Base-by-base conservation (phyloP, 768 basidiomycete species). In the Coprinopsis sp. region DNA sequence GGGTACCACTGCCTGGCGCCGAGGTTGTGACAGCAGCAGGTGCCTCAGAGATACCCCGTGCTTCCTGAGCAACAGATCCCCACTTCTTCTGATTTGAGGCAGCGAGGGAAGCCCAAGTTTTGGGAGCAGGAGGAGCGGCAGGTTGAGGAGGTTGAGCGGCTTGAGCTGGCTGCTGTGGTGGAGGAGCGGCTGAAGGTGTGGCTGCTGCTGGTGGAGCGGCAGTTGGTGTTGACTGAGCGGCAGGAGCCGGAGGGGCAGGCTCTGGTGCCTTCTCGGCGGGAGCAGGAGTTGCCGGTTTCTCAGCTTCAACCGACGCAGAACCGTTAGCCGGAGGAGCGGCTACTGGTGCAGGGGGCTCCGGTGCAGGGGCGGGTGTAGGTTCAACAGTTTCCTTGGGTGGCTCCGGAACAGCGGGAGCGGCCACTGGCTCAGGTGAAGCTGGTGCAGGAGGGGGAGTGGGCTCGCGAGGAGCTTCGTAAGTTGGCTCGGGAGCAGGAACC, bases 31-130 rank as follows among this genome's bases (percentile, higher is more conserved):
- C n/a, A n/a, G n/a, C n/a, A 23, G 71, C 66, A 45, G 67, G 69
- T 6, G 65, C 81, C 58, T 90, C 85, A 4, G 82, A 81, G n/a
- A 81, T 76, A 24, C 87, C 89, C 48, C 84, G 82, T 2, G 80
- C 78, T 47, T 91, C 86, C 47, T 79, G 78, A 1, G 88, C 89
- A 28, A 91, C 84, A 1, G 82, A 65, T 34, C 91, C 90, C 93
- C 92, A 95, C 62, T 87, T 89, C 59, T 82, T 84, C 13, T 77
- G 65, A 59, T 87, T 87, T 16, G 84, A 64, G 31, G 93, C 92
- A 37, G 93, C 93, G 36, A 96, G 80, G 47, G 85, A 88, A 0
- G 94, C 94, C 94, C 93, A 97, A 0, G 86, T 86, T 61, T 88
- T 87, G 13, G 88, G 90, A 16, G 72, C 74, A 28, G 78, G 56